Evolutionary conservation across 164 flowering plant species (phyloP), one percentile per base, ranked within the genome.

Genomic region (Berberis thunbergii): DNA sequence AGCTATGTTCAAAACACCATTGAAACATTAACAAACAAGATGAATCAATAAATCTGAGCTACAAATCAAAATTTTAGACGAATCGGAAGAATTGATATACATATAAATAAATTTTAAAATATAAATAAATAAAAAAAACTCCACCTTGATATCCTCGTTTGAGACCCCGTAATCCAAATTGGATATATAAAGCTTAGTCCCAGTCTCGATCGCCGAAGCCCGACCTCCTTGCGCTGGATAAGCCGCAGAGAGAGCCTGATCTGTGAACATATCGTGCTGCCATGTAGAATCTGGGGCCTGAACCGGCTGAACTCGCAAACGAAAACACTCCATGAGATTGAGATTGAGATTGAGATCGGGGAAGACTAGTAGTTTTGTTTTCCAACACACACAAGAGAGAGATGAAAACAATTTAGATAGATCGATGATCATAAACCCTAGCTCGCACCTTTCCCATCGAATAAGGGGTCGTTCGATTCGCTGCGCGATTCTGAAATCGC

Each of bases 161-260:
- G 96, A 86, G 8, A 92, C 97, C 2, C 93, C 96, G 46, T 86
- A 89, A 42, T 89, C 96, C 43, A 92, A 68, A 67, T 92, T 92
- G 1, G 96, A 86, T 4, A 92, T 76, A 67, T 84, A 84, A 2
- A 92, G 89, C 85, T 92, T 92, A 3, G 97, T 87, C 9, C 97
- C 98, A 0, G 98, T 87, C 67, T 89, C 96, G 4, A 89, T 85
- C 4, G 83, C 73, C 11, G 89, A 73, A 2, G 81, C 71, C 39
- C 87, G 73, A 49, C 76, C 85, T 4, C 74, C 77, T 48, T 73
- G 80, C 0, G 62, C 74, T 3, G 42, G n/a, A 57, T 9, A 8
- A 7, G 26, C 26, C 26, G 26, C 26, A 26, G 26, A 26, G 26
- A 26, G 26, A 0, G 26, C 26, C 74, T 79, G 86, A 70, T 78